phyloP scores from a whole-genome alignment of 2,329 filamentous ascomycete genomes.

The Xylariales sp. region DNA sequence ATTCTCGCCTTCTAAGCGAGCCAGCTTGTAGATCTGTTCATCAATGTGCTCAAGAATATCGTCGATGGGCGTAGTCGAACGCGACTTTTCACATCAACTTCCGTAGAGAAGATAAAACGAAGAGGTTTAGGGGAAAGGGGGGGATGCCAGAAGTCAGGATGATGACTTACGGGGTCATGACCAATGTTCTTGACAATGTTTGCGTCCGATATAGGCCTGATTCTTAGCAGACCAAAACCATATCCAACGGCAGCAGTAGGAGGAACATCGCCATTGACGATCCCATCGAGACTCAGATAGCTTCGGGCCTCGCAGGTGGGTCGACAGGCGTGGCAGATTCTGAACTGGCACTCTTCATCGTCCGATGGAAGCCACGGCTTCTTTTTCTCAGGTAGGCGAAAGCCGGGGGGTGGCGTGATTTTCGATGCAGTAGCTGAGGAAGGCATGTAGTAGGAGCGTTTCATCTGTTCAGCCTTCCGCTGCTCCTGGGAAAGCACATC shows the following conservation, averaged over 20 bases:
- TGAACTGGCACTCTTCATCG: slow-evolving; percentile 44
- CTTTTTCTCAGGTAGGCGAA: slow-evolving; percentile 12
- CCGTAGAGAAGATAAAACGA: no score
- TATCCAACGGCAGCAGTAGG: slow-evolving; percentile 46
- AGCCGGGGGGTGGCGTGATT: slow-evolving; percentile 13
- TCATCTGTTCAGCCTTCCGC: background rate
- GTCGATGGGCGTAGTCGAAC: slow-evolving; percentile 6
- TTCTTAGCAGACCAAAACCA: slow-evolving; percentile 42
- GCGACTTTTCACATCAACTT: no score
- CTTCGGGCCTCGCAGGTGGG: slow-evolving; percentile 37
- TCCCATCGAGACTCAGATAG: slow-evolving; percentile 45
- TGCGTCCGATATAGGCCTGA: slow-evolving; percentile 39
- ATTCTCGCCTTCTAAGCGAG: slow-evolving; percentile 8
- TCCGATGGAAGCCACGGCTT: slow-evolving; percentile 34
- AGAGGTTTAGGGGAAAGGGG: no score
- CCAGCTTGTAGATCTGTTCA: slow-evolving; percentile 8
- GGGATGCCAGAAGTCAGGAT: no score
- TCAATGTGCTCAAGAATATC: slow-evolving; percentile 10
- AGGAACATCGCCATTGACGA: slow-evolving; percentile 45
- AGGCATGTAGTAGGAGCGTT: slow-evolving; percentile 15
- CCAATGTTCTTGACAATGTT: slow-evolving; percentile 36
- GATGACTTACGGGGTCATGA: slow-evolving; percentile 28
- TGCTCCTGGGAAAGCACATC: slow-evolving; percentile 23
- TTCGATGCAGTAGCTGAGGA: slow-evolving; percentile 10
- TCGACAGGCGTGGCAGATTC: slow-evolving; percentile 46